Evolutionary conservation across 1,284 basidiomycete species (phyloP), one percentile per base, ranked within the genome.

Genomic region (Fomitiporia mediterranea): DNA sequence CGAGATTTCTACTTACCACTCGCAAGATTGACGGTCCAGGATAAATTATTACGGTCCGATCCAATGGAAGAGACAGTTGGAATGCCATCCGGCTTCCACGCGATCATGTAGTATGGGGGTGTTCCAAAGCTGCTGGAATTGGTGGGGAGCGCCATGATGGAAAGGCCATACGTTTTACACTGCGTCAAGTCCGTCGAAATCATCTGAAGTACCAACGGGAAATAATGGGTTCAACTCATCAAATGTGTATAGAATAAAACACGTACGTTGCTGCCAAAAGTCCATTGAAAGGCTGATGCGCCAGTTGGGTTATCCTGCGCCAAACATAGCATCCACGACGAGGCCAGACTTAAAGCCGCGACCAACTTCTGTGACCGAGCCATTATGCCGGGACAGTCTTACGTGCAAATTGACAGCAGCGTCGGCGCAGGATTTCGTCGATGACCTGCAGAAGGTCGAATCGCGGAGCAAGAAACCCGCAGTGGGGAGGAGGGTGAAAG

Each of bases 71-170:
- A 66, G 8, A 72, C 74, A 9, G 70, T 72, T 0, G 78, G 73
- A 3, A 72, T 69, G 3, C 75, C 75, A 3, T 69, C 69, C 5
- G 69, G 53, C 34, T 73, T 72, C 53, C 76, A 74, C 0, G 77
- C 74, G 30, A 77, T 68, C 73, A 82, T 74, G 63, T 75, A 80
- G 60, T 74, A 82, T 1, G 78, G 79, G 2, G 77, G 70, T 0
- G 68, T 63, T 0, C 72, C 76, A 23, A 64, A 28, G 19, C 11
- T 23, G 19, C 52, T 54, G 7, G 35, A 11, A 21, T 56, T 55
- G 21, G n/a, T 39, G 27, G 38, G 30, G 30, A 13, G 23, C 15
- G 30, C 27, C 4, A 23, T 4, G 15, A 59, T 25, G 7, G 5
- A 1, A 25, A 59, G n/a, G 11, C 8, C 23, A 30, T 59, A 59